Evolutionary conservation across 371 early-diverging fungal species (phyloP).

Genomic region (Mortierella sp.): DNA sequence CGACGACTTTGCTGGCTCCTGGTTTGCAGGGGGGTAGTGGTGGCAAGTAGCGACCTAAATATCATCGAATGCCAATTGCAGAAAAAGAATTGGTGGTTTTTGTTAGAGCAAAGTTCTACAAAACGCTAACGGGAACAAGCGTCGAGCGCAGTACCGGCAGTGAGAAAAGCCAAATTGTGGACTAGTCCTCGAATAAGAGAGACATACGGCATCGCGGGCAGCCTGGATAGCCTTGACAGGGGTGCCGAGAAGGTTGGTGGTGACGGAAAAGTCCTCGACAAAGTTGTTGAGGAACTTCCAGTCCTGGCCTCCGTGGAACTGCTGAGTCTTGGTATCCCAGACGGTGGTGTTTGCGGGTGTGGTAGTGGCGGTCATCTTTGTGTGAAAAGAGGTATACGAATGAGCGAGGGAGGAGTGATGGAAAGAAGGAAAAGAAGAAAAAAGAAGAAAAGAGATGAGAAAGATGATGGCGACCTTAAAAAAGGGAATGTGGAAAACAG

Average conservation of each 20-base stretch:
- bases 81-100: not conserved
- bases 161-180: not conserved
- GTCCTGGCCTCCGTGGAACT: constrained; percentile 92
- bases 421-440: not conserved
- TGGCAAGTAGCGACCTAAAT: constrained; percentile 74
- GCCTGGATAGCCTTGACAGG: constrained; percentile 79
- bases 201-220: constrained; percentile 77
- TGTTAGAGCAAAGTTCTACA: not conserved
- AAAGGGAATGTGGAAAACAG: not conserved
- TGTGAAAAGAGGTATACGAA: not conserved
- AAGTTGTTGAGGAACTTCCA: constrained; percentile 85
- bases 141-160: not conserved
- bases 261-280: constrained; percentile 90
- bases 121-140: not conserved
- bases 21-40: constrained; percentile 91
- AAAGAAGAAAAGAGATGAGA: not conserved
- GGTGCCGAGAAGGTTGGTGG: constrained; percentile 88
- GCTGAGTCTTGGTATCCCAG: constrained; percentile 87
- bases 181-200: not conserved
- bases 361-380: constrained; percentile 25
- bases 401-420: not conserved
- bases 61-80: too few relatives aligned
- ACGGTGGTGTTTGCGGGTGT: constrained; percentile 41
- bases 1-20: constrained; percentile 87
- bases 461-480: not conserved